Conservation (phyloP, 345 rosid genomes). For the Raphanus raphanistrum region DNA sequence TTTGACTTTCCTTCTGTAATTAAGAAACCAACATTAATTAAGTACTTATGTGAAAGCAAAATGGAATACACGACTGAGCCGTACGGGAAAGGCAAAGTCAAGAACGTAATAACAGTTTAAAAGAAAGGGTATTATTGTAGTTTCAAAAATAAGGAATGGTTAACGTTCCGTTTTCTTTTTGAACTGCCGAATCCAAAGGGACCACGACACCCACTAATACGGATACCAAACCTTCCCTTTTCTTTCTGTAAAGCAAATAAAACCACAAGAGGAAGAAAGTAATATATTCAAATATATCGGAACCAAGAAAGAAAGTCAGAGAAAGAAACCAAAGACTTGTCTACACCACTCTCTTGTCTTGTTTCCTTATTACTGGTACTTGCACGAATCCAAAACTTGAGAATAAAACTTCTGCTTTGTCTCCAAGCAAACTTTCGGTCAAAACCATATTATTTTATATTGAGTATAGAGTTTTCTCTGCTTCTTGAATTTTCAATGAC, state of each 20-base stretch:
- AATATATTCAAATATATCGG: slow-evolving; percentile 4
- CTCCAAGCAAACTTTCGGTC: slow-evolving; percentile 52
- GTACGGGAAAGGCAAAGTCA: slow-evolving; percentile 28
- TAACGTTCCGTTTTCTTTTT: slow-evolving; percentile 28
- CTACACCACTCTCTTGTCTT: slow-evolving; percentile 24
- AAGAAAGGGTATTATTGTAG: not conserved
- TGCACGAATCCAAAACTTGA: slow-evolving; percentile 15
- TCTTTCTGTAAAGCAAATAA: slow-evolving; percentile 22
- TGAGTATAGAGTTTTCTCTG: not conserved
- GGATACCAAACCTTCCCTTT: slow-evolving; percentile 33
- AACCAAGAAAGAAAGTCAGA: not conserved
- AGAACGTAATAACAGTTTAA: slow-evolving; percentile 19
- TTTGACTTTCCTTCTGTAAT: slow-evolving; percentile 18
- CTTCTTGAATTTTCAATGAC: slow-evolving; percentile 2
- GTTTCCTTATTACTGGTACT: slow-evolving; percentile 3
- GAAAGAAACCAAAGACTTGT: slow-evolving; percentile 10
- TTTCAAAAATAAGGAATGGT: not conserved
- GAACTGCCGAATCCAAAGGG: slow-evolving; percentile 22
- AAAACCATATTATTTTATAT: slow-evolving; percentile 2
- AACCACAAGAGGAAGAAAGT: slow-evolving; percentile 7
- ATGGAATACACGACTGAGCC: slow-evolving; percentile 24
- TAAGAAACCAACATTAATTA: not conserved
- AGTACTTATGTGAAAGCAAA: not conserved
- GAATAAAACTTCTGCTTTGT: slow-evolving; percentile 49
- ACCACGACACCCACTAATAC: slow-evolving; percentile 26